Evolutionary conservation across 805 yeast genomes (phyloP), one percentile per base, ranked within the genome.

Genomic region (Nematodospora valgi): DNA sequence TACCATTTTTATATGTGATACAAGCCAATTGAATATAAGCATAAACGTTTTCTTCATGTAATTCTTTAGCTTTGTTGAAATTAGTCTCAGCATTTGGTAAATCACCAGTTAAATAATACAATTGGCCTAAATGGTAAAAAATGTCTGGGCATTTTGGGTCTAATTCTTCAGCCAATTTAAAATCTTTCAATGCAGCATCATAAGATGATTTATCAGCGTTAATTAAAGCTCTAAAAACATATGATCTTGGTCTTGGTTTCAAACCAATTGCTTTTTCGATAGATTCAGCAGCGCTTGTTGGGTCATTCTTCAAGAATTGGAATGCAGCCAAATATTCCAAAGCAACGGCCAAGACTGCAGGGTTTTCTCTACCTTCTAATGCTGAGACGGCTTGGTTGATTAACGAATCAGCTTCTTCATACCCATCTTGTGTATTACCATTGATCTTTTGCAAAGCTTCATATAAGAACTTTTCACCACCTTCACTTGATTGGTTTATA

Each of bases 121-220:
- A 73, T 75, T 93, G 99, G 48, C 95, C 98, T 58, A 83, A 80
- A 66, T 93, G 98, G 71, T 93, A 93, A 70, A 81, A 86, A 47
- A 83, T 76, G 54, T 93, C 96, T 22, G 93, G 80, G 52, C 80
- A 77, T 16, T 75, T 64, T 32, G 91, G 78, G 53, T 86, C 81
- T 43, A 83, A 54, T 40, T 70, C 65, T 41, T 79, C 69, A 14
- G 97, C 98, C 35, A 70, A 64, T 34, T 77, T 76, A 53, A 93
- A 88, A 61, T 81, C 84, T 30, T 64, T 59, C 20, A 63, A 51
- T 32, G 94, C 80, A 43, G 76, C 82, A 13, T 65, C 63, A 38
- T 72, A 68, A 25, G 78, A 72, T 42, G 82, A 80, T 49, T 76
- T 76, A 65, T 93, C 98, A 46, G 95, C 89, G 56, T 75, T 72